Base-by-base conservation (phyloP, 2,329 filamentous ascomycete species). In the Colletotrichum noveboracense region DNA sequence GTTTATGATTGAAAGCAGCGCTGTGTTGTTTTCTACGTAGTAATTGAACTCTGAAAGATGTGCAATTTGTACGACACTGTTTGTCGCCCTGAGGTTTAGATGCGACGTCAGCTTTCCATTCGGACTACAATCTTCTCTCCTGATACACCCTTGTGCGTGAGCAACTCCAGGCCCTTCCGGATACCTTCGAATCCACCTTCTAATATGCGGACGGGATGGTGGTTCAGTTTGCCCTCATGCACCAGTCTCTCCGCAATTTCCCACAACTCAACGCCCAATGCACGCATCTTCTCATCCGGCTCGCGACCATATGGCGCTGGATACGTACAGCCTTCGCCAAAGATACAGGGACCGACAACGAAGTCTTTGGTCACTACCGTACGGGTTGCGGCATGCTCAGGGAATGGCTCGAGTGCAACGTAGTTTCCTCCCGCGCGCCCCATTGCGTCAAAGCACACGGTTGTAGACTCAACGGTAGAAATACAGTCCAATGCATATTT, bases 401-500 rank as follows among this genome's bases (percentile, higher is more conserved):
- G 58, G 58, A 70, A 70, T 12, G 68, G 68, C 14, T 70, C 68
- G 1, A 70, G 68, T 1, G 36, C n/a, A 13, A 55, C 80, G 68
- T 84, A 84, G 2, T 78, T 79, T 4, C 80, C 67, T 69, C 79
- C 24, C 32, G 64, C 10, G 32, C 77, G 81, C 0, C 74, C 77
- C 9, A 84, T 62, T 5, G 80, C 78, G 2, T 55, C 74, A 36
- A 81, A 80, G 71, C 82, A 84, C 9, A 74, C 75, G 1, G 76
- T 74, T 1, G 66, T 80, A 1, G 83, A 83, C n/a, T 81, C 79
- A 5, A 79, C 65, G 26, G 34, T 66, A 1, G 81, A 82, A 28
- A 84, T 79, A 78, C 84, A 86, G 78, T 87, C 86, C 79, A 84
- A 83, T 16, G 82, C 84, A 18, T 80, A 64, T 14, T 38, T 36